Base-by-base conservation (phyloP, 495 filamentous ascomycete genomes). In the Penicillium soppii region DNA sequence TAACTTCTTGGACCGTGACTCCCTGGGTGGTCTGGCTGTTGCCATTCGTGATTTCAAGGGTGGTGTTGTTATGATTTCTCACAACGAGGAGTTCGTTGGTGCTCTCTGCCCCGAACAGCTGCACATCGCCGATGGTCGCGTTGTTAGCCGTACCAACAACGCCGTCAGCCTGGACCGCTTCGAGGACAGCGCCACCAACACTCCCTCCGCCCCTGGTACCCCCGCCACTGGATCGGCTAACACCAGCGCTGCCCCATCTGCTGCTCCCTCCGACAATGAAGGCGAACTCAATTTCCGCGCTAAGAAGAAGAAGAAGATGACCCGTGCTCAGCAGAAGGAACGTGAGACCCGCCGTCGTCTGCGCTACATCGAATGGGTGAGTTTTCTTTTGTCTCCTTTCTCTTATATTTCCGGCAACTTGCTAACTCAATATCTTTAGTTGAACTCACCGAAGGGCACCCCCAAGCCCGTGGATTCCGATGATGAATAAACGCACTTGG, bases 301-400 rank as follows among this genome's bases (percentile, higher is more conserved):
- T 3, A 91, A 92, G 79, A 90, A 90, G 80, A 97, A 96, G 87
- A 96, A 92, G 85, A 98, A 98, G 89, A 78, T 95, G 82, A 98
- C 94, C 42, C 87, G 92, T 73, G 89, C 88, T 68, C 92, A 98
- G 73, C 53, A 90, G 61, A 98, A 98, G 80, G 94, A 98, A 57
- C 78, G 88, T 3, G 95, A 98, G 69, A 86, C 86, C 22, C 79
- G 94, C 54, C 81, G 92, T 50, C 78, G 92, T 65, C 74, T 98
- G 71, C 87, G 94, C 66, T 90, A 97, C 69, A 92, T 98, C 55
- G 92, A 97, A 70, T 98, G 95, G 92, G 56, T 56, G 22, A 53
- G 52, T 59, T 72, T 88, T 56, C n/a, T n/a, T n/a, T n/a, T n/a
- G n/a, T 27, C 32, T 43, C 41, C 15, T n/a, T n/a, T n/a, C n/a